Percentiles rank a stretch among this genome's conserved stretches.
phyloP scores from a whole-genome alignment of 345 rosid species.

The Eucalyptus lansdowneana region DNA sequence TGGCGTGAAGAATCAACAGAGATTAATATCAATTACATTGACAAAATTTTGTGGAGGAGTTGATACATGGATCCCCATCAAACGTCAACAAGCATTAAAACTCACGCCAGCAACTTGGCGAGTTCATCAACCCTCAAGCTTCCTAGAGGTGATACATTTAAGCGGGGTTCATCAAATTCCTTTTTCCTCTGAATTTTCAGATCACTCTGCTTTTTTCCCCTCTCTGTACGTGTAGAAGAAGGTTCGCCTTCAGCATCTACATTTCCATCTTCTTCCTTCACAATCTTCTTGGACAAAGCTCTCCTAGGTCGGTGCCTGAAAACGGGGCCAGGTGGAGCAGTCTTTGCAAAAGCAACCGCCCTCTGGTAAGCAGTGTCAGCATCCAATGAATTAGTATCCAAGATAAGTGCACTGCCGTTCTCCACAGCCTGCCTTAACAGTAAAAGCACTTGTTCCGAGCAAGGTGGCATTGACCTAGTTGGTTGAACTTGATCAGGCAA shows the following conservation, averaged over 20 bases:
- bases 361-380: slow-evolving; percentile 49
- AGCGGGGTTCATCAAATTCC: slow-evolving; percentile 7
- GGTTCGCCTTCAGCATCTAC: neutral
- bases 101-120: slow-evolving; percentile 61
- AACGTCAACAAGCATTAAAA: neutral
- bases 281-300: slow-evolving; percentile 12
- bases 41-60: neutral
- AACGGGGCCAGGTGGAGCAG: slow-evolving; percentile 53
- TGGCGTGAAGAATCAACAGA: neutral
- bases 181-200: neutral
- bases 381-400: slow-evolving; percentile 34
- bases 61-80: neutral
- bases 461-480: neutral
- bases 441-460: slow-evolving; percentile 23
- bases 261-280: slow-evolving; percentile 8
- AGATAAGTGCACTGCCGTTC: slow-evolving; percentile 46
- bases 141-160: slow-evolving; percentile 34
- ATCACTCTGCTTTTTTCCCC: slow-evolving; percentile 5
- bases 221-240: neutral
- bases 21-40: neutral
- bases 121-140: slow-evolving; percentile 74
- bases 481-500: neutral
- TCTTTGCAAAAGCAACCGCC: slow-evolving; percentile 39
- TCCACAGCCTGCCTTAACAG: slow-evolving; percentile 68
- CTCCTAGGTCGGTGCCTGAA: slow-evolving; percentile 30